Evolutionary conservation across 2,329 filamentous ascomycete species (phyloP).

Genomic region (Neurospora crassa): DNA sequence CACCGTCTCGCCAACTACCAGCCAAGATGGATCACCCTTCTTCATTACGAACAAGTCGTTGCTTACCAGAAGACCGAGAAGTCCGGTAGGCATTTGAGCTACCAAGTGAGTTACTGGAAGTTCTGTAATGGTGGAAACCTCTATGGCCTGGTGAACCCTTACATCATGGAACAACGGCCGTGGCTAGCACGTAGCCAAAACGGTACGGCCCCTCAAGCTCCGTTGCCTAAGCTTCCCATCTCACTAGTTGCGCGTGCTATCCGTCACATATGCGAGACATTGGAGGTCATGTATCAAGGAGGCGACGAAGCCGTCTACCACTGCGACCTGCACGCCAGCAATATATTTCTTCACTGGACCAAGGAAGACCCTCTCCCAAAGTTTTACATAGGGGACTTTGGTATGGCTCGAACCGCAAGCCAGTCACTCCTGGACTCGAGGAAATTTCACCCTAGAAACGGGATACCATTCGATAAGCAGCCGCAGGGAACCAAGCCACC

Average conservation of each 20-base stretch:
- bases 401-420: constrained; percentile 3
- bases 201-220: background rate
- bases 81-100: background rate
- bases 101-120: constrained; percentile 8
- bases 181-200: background rate
- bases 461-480: background rate
- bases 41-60: background rate
- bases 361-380: background rate
- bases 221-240: background rate
- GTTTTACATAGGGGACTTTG: constrained; percentile 10
- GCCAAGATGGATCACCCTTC: background rate
- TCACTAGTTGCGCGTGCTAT: constrained; percentile 5
- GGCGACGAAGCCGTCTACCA: constrained; percentile 6
- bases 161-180: background rate
- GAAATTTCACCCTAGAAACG: background rate
- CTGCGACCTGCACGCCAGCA: constrained; percentile 7
- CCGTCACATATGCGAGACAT: constrained; percentile 8
- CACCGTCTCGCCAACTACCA: background rate
- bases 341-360: constrained; percentile 8
- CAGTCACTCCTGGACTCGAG: background rate
- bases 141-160: background rate
- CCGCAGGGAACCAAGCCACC: background rate
- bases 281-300: constrained; percentile 10
- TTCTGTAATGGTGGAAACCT: constrained; percentile 8
- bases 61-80: background rate